Evolutionary conservation across 192 early-diverging fungal genomes (phyloP).

Genomic region (Gonapodya prolifera): DNA sequence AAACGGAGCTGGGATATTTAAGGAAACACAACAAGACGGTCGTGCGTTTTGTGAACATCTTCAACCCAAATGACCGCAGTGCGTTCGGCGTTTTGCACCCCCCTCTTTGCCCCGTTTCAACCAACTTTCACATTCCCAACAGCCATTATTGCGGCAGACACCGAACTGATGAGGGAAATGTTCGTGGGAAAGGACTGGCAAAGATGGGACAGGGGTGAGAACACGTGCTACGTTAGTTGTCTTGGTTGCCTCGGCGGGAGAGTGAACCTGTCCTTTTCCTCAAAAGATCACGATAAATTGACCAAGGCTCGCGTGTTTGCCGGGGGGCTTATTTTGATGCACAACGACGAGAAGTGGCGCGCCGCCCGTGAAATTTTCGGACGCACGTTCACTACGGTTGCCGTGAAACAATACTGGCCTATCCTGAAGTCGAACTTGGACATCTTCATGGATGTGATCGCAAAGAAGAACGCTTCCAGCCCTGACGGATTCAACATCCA

Average conservation of each 20-base stretch:
- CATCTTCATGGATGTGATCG: neutral
- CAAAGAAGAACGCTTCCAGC: neutral
- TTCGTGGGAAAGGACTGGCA: neutral
- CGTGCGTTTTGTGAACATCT: neutral
- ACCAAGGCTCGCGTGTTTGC: neutral
- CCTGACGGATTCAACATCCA: neutral
- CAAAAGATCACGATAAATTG: neutral
- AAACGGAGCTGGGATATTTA: neutral
- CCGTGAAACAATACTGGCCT: neutral
- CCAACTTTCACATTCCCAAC: neutral
- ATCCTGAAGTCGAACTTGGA: neutral
- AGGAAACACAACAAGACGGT: neutral
- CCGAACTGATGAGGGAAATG: neutral
- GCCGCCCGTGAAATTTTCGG: neutral
- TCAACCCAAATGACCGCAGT: neutral
- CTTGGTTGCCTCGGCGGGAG: neutral
- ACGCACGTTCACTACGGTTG: neutral
- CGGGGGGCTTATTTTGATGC: constrained; percentile 4
- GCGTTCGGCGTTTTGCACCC: neutral
- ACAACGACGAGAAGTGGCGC: constrained; percentile 2
- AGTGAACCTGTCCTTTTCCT: neutral
- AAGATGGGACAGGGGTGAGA: neutral
- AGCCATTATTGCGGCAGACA: neutral
- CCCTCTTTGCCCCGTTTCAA: no score
- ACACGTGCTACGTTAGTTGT: neutral